These are phyloP conservation scores for Gynochthodes officinalis DNA, from an alignment of 257 asterid species.

Conservation along the genomic window DNA sequence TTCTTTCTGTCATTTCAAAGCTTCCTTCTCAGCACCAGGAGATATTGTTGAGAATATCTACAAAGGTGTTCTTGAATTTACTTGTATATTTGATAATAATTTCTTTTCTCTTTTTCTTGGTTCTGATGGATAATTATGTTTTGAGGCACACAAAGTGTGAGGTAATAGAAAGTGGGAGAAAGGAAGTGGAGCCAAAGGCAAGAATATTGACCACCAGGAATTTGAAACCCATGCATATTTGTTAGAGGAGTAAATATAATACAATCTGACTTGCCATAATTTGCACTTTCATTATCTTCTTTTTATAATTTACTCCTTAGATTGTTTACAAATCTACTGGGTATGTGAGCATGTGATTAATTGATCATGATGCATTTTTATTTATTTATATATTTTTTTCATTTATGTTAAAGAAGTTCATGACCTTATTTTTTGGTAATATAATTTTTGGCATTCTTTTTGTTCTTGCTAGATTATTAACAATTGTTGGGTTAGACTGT, in stretches of 20 bases:
- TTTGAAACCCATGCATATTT: no score
- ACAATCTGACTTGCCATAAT: no score
- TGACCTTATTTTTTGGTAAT: background rate
- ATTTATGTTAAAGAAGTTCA: no score
- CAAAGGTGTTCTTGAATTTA: conserved; percentile 51
- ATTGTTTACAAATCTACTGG: background rate
- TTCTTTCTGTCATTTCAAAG: conserved; percentile 63
- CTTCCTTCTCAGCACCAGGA: conserved; percentile 90
- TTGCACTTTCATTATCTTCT: background rate
- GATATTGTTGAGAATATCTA: conserved; percentile 63
- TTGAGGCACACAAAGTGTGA: background rate
- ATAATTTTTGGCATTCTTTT: background rate
- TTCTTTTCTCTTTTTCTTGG: background rate
- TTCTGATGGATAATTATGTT: background rate
- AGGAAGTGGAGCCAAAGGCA: background rate
- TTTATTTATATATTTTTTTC: no score
- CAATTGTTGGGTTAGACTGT: background rate
- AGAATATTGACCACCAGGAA: no score
- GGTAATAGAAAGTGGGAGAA: no score
- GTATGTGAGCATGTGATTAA: background rate
- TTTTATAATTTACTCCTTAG: background rate
- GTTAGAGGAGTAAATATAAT: background rate
- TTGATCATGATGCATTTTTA: no score
- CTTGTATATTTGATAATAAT: background rate
- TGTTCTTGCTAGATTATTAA: background rate